A percentile compares a stretch with the other conserved stretches of the same genome.
Evolutionary conservation across 345 rosid genomes (phyloP).

Genomic region (Sisymbrium irio): DNA sequence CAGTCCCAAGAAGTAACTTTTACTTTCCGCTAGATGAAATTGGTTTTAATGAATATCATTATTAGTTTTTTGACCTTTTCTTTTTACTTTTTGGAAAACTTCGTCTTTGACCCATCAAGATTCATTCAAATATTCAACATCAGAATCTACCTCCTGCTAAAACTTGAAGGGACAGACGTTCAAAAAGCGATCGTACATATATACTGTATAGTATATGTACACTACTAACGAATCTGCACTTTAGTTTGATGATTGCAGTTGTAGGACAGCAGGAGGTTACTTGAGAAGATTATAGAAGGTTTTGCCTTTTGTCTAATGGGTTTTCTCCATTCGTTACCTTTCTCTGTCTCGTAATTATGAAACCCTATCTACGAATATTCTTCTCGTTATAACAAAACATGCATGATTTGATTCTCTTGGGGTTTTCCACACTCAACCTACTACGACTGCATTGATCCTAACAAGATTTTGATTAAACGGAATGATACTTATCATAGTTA

Average conservation of each 20-base stretch:
- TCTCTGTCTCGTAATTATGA: background rate
- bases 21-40: background rate
- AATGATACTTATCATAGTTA: background rate
- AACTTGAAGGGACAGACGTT: background rate
- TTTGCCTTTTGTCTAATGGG: background rate
- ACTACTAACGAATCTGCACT: too few relatives aligned
- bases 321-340: background rate
- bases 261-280: background rate
- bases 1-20: background rate
- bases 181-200: background rate
- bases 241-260: background rate
- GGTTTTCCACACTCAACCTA: background rate
- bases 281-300: background rate
- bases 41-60: background rate
- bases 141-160: constrained; percentile 4
- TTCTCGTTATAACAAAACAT: background rate
- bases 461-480: background rate
- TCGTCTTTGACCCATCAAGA: background rate
- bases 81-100: background rate
- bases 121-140: background rate
- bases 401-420: background rate
- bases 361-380: background rate
- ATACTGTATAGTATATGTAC: background rate
- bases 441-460: background rate
- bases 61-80: background rate